phyloP scores from a whole-genome alignment of 805 yeast genomes.

The Myxozyma udenii region DNA sequence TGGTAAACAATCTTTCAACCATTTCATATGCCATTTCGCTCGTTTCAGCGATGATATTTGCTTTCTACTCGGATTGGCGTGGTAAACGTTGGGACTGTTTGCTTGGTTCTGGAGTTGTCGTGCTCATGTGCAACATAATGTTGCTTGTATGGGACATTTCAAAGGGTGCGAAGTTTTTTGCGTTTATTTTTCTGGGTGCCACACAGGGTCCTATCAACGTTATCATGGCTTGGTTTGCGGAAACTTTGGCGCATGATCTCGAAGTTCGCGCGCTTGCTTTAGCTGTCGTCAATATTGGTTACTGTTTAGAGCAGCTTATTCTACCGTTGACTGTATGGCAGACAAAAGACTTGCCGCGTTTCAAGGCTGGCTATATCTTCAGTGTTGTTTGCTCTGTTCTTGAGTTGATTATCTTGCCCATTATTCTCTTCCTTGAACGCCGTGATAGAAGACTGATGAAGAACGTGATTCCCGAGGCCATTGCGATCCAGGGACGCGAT shows the following conservation, averaged over 20 bases:
- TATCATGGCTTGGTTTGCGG: slow-evolving; percentile 27
- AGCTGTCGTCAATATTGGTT: slow-evolving; percentile 19
- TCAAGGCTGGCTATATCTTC: slow-evolving; percentile 16
- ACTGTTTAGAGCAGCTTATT: slow-evolving; percentile 17
- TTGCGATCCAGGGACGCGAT: not conserved
- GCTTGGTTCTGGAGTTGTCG: slow-evolving; percentile 20
- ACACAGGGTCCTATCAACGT: slow-evolving; percentile 27
- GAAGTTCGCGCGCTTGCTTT: slow-evolving; percentile 22
- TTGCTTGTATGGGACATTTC: slow-evolving; percentile 18
- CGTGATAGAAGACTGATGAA: slow-evolving; percentile 9
- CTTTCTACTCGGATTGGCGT: slow-evolving; percentile 27
- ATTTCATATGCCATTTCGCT: slow-evolving; percentile 20
- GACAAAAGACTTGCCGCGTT: slow-evolving; percentile 25
- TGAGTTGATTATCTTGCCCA: slow-evolving; percentile 19
- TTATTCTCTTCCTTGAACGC: slow-evolving; percentile 18
- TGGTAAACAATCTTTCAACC: slow-evolving; percentile 21
- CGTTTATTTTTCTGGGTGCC: slow-evolving; percentile 22
- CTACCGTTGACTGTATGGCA: slow-evolving; percentile 25
- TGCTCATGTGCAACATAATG: slow-evolving; percentile 22
- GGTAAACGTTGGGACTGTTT: slow-evolving; percentile 25
- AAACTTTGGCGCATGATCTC: slow-evolving; percentile 17
- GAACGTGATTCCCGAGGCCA: not conserved
- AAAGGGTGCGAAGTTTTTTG: slow-evolving; percentile 20
- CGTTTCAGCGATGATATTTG: slow-evolving; percentile 25
- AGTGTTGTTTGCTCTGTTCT: slow-evolving; percentile 13